phyloP scores from a whole-genome alignment of 495 filamentous ascomycete genomes.

The Daldinia loculata region DNA sequence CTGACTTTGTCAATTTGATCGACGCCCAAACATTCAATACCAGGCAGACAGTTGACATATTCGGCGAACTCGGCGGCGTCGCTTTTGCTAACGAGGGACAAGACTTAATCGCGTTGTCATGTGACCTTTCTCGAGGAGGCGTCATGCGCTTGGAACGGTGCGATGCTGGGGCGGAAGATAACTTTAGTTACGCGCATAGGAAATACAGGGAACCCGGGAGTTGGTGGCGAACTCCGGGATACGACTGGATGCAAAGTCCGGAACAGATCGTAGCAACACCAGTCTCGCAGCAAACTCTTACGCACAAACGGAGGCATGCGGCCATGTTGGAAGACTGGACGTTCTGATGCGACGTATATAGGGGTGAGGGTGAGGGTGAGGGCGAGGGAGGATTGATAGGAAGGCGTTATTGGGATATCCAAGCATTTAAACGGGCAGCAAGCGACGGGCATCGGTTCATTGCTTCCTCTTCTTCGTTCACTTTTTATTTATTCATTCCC shows the following conservation, averaged over 20 bases:
- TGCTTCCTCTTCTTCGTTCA: constrained; percentile 32
- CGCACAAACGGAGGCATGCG: constrained; percentile 45
- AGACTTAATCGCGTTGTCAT: constrained; percentile 76
- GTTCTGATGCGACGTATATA: constrained; percentile 45
- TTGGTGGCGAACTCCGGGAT: constrained; percentile 35
- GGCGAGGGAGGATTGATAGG: constrained; percentile 23
- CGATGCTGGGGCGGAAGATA: constrained; percentile 55
- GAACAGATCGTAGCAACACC: constrained; percentile 41
- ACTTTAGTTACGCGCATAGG: constrained; percentile 37
- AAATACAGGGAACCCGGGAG: constrained; percentile 4
- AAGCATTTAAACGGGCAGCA: constrained; percentile 41
- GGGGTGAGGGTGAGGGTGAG: not conserved
- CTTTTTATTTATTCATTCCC: constrained; percentile 24
- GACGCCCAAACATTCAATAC: constrained; percentile 73
- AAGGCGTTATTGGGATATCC: constrained; percentile 30
- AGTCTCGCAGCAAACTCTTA: constrained; percentile 36
- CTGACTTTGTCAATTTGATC: constrained; percentile 82
- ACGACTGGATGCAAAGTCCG: constrained; percentile 49
- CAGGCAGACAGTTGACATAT: constrained; percentile 82
- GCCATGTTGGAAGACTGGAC: constrained; percentile 46
- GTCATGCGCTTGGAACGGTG: constrained; percentile 78
- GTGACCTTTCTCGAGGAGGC: constrained; percentile 79
- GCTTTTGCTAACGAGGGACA: constrained; percentile 76
- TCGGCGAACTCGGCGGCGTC: constrained; percentile 84
- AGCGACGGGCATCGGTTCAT: constrained; percentile 42